Evolutionary conservation across 441 rosid genomes (phyloP), one percentile per base, ranked within the genome.

Genomic region (Manihot esculenta): DNA sequence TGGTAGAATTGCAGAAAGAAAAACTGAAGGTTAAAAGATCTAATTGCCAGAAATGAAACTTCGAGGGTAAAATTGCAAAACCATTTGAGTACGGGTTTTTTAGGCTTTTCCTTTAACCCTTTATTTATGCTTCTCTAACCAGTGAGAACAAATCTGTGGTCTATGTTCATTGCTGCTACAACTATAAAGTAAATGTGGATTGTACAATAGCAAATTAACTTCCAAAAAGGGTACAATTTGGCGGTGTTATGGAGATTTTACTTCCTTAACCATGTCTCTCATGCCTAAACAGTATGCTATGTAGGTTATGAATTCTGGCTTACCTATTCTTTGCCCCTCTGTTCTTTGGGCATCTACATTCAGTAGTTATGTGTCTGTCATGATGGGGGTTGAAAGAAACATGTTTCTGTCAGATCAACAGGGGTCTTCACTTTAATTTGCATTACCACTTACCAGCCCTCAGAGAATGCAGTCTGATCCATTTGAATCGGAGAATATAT

Each of bases 191-290:
- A 9, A 10, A 63, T 14, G 20, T 66, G 18, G 49, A 14, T 38
- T 7, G 7, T 38, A 5, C 8, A 7, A 38, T 23, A 54, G 33
- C 53, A 55, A 1, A 44, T 56, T 38, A 68, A 44, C 24, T 24
- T 5, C 23, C 23, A 9, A 4, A 20, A 45, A 2, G 26, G 18
- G 51, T 44, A 42, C 23, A 54, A 57, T 7, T 18, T 5, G 44
- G 24, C 48, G 7, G 20, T 64, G 18, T 30, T 18, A 4, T 11
- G n/a, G n/a, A 51, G 59, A 66, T 51, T 48, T 66, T 42, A 15
- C 15, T 27, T 68, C 49, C 53, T 42, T 54, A 24, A 68, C 30
- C 45, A 45, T 57, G 63, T 68, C 27, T 57, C 27, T 53, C 54
- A 44, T 69, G 64, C 23, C 21, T 54, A 26, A 67, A 23, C 68